Base-by-base conservation (phyloP, 1,284 basidiomycete species). In the Cutaneotrichosporon cavernicola region DNA sequence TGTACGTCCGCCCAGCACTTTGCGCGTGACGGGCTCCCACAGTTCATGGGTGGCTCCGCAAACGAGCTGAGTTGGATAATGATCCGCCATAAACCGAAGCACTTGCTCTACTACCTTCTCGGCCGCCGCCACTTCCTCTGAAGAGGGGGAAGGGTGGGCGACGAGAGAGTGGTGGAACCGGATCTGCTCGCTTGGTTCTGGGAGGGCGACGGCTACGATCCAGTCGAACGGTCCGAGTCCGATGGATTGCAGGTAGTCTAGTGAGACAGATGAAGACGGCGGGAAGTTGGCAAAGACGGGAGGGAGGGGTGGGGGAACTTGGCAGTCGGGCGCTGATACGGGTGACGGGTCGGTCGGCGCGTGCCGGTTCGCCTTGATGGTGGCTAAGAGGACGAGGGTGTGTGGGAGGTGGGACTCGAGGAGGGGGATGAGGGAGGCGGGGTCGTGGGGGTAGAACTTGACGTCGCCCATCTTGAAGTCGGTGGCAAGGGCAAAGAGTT, bases 141-240 rank as follows among this genome's bases (percentile, higher is more conserved):
- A 8, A 9, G 50, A 14, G 34, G n/a, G 31, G 7, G n/a, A 31
- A 18, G 36, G 22, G 46, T 7, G 34, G 43, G 32, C 34, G 14
- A 70, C 67, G 30, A 64, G 31, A 1, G 68, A 61, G 61, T 68
- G 69, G 63, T 63, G 70, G 9, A 70, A n/a, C 5, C 73, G 63
- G 9, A 68, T 58, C 53, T 73, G 73, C 50, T 62, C 58, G 18
- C 58, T 56, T 0, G 72, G 70, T 13, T 22, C 14, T 2, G 64
- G 69, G 2, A 73, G 67, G 8, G 64, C 65, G n/a, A 69, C 52
- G 22, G 69, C 57, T 1, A 69, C 61, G 22, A 68, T 53, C 70
- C 70, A 75, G 13, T 60, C 36, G 46, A 14, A n/a, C 40, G n/a
- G n/a, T 6, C 50, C 22, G n/a, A 56, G 38, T 5, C 55, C 55